These are phyloP conservation scores for Fusarium sp. DNA, from an alignment of 2,329 filamentous ascomycete genomes.

Conservation along the genomic window DNA sequence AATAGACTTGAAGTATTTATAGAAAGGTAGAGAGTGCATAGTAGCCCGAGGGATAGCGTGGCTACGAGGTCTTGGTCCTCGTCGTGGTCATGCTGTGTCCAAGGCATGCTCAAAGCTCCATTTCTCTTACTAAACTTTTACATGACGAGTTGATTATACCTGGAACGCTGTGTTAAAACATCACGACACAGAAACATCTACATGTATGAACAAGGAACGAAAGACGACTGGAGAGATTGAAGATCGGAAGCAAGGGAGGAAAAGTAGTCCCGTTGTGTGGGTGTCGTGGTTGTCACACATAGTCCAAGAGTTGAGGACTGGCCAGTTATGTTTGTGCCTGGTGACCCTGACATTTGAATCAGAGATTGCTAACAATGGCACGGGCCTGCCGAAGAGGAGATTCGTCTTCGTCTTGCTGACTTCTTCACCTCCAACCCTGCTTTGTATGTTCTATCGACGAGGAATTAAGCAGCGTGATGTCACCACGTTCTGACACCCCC, in stretches of 20 bases:
- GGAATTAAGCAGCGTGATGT: slow-evolving; percentile 54
- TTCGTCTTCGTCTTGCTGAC: slow-evolving; percentile 49
- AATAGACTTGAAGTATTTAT: not conserved
- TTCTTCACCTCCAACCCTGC: slow-evolving; percentile 60
- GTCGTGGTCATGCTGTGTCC: not conserved
- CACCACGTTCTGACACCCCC: slow-evolving; percentile 46
- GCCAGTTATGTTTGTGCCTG: slow-evolving; percentile 59
- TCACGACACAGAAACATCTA: slow-evolving; percentile 29
- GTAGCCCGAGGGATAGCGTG: not conserved
- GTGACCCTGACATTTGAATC: not conserved
- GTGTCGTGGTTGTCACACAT: too few relatives aligned
- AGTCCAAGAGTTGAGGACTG: slow-evolving; percentile 60
- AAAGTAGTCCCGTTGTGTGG: slow-evolving; percentile 55
- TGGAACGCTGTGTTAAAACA: slow-evolving; percentile 55
- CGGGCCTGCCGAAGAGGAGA: slow-evolving; percentile 24
- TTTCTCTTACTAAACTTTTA: slow-evolving; percentile 60
- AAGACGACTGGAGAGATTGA: not conserved
- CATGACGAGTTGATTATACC: slow-evolving; percentile 60
- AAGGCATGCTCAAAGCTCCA: slow-evolving; percentile 36
- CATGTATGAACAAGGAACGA: slow-evolving; percentile 30
- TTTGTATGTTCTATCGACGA: slow-evolving; percentile 53
- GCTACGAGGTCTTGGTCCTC: too few relatives aligned
- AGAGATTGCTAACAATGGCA: not conserved
- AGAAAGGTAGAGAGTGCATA: not conserved
- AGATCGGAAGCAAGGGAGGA: slow-evolving; percentile 30